Percentiles rank a stretch among this genome's conserved stretches.
Evolutionary conservation across 2,329 filamentous ascomycete species (phyloP).

Genomic region (Uncinocarpus reesii): DNA sequence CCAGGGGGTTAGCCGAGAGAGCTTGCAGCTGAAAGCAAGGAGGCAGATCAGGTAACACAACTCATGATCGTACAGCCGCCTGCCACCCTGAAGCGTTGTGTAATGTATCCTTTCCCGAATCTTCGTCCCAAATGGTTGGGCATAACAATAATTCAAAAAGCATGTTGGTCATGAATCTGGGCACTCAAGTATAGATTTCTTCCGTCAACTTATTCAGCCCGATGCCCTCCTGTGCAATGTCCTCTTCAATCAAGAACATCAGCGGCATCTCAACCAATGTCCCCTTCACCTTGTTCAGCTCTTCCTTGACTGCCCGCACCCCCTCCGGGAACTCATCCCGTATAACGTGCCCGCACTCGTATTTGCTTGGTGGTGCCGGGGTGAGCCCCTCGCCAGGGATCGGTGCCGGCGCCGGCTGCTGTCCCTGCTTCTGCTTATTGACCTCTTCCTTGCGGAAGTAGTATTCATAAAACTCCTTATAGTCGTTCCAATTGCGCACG

Average conservation of each 20-base stretch:
- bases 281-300: constrained; percentile 56
- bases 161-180: background rate
- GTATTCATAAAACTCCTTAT: constrained; percentile 53
- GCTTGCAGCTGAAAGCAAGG: too few species aligned
- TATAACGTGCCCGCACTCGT: constrained; percentile 80
- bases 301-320: constrained; percentile 60
- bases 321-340: constrained; percentile 65
- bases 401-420: constrained; percentile 21
- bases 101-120: background rate
- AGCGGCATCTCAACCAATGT: constrained; percentile 83
- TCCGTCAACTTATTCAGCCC: constrained; percentile 61
- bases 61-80: background rate
- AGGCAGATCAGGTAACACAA: background rate
- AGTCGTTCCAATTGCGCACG: constrained; percentile 50
- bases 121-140: background rate
- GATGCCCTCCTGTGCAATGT: constrained; percentile 75
- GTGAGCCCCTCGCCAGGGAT: background rate
- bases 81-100: background rate
- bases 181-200: constrained; percentile 54
- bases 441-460: constrained; percentile 45
- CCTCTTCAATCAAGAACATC: constrained; percentile 71
- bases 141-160: background rate
- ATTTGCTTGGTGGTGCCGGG: constrained; percentile 42
- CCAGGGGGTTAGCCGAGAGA: background rate
- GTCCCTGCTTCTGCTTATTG: constrained; percentile 34